Percentiles rank a stretch among this genome's conserved stretches.
Evolutionary conservation across 192 early-diverging fungal genomes (phyloP).

Genomic region (Coemansia sp.): DNA sequence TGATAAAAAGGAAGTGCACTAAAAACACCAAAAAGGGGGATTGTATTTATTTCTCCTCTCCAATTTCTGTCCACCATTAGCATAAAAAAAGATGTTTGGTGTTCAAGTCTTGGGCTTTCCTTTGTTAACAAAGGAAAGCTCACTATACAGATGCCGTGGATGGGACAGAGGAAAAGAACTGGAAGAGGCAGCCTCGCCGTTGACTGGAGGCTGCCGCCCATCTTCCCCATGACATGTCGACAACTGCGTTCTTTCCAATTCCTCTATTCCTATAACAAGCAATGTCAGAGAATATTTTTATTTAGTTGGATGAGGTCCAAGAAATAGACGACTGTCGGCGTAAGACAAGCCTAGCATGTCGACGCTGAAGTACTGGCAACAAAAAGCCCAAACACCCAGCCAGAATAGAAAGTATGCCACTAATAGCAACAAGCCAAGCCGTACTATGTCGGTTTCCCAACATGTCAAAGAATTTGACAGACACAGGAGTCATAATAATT

Average conservation of each 20-base stretch:
- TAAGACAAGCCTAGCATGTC: constrained; percentile 7
- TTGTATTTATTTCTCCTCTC: too few relatives aligned
- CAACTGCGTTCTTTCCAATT: not conserved
- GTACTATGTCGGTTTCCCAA: constrained; percentile 5
- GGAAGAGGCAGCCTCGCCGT: not conserved
- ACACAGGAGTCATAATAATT: constrained; percentile 23
- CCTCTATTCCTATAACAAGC: not conserved
- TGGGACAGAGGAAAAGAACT: not conserved
- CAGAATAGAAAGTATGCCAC: constrained; percentile 27
- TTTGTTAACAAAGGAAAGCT: too few relatives aligned
- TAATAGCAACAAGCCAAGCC: constrained; percentile 28
- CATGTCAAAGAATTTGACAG: constrained; percentile 24
- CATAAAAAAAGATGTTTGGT: too few relatives aligned
- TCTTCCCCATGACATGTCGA: not conserved
- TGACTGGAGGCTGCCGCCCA: not conserved
- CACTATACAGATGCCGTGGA: not conserved
- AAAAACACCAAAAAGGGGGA: too few relatives aligned
- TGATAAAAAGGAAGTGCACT: too few relatives aligned
- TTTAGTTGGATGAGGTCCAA: constrained; percentile 3
- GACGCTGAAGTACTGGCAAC: constrained; percentile 34
- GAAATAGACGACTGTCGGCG: constrained; percentile 12
- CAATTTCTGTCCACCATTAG: too few relatives aligned
- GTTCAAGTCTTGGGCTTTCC: too few relatives aligned
- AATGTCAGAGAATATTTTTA: not conserved
- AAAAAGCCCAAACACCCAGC: constrained; percentile 19